Conservation (phyloP, 495 filamentous ascomycete genomes). For the Talaromyces thailandensis region DNA sequence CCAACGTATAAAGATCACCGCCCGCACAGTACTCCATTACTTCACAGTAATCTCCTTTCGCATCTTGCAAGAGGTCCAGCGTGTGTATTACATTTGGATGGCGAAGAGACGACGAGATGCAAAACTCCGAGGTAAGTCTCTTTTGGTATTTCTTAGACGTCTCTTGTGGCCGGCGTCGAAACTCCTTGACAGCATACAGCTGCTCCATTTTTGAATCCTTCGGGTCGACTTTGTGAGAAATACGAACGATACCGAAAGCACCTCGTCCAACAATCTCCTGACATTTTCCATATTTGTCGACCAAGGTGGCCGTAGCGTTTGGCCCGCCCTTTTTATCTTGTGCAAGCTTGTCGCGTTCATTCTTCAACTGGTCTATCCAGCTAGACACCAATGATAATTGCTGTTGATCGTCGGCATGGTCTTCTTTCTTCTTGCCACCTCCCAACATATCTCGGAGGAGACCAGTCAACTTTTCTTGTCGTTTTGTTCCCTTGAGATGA, state of each 20-base stretch:
- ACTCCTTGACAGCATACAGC: constrained; percentile 96
- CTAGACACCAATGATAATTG: constrained; percentile 88
- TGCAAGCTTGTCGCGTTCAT: constrained; percentile 70
- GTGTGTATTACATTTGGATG: constrained; percentile 99
- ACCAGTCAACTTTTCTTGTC: constrained; percentile 92
- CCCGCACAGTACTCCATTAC: constrained; percentile 99
- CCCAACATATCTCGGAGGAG: constrained; percentile 79
- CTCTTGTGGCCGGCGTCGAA: constrained; percentile 87
- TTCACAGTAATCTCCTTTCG: constrained; percentile 97
- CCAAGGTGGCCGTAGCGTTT: constrained; percentile 71
- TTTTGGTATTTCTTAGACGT: constrained; percentile 96
- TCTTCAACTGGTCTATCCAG: constrained; percentile 91
- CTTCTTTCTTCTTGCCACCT: constrained; percentile 61
- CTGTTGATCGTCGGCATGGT: constrained; percentile 57
- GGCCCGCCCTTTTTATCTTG: constrained; percentile 69
- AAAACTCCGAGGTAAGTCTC: constrained; percentile 96
- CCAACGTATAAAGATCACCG: constrained; percentile 91
- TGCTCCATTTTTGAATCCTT: constrained; percentile 74
- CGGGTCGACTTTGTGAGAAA: constrained; percentile 92
- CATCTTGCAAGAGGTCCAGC: constrained; percentile 86
- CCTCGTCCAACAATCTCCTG: constrained; percentile 97
- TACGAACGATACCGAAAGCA: constrained; percentile 93
- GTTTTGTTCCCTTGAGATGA: constrained; percentile 72
- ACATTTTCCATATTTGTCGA: constrained; percentile 98
- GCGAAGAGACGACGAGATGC: constrained; percentile 91